Base-by-base conservation (phyloP, 805 yeast genomes). In the Blastobotrys muscicola region DNA sequence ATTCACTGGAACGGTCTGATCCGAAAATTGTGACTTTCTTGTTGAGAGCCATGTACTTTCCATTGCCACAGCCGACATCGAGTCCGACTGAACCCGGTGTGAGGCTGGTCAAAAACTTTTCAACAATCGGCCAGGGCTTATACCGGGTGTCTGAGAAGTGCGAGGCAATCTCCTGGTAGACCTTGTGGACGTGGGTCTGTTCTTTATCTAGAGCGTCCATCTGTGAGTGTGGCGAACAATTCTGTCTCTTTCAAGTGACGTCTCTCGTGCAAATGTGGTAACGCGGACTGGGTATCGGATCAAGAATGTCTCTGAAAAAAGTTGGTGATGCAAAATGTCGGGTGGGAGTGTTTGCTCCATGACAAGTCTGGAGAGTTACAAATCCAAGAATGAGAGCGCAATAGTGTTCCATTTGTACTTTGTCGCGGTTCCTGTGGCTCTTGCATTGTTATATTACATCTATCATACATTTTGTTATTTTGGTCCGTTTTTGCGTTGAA, bases 1-100 rank as follows among this genome's bases (percentile, higher is more conserved):
- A 54, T 41, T 61, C 59, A 3, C 45, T 43, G 1, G 65, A 62
- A 33, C 68, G 43, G 47, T 68, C 72, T 20, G 76, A 68, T 0
- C 96, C 97, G 12, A 90, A 60, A 26, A 89, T 71, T 55, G 61
- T 80, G 3, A 90, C 60, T 37, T 82, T 70, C 7, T 72, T 68
- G 60, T 90, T 89, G 9, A 87, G 73, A 1, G 73, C 74, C 34
- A 90, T 61, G 58, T 92, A 92, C 58, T 92, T 92, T 2, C 98
- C 98, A 60, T 92, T 92, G 2, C 98, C 98, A 61, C 97, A 90
- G 0, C 98, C 98, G 14, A 90, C 85, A 64, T 92, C 98, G 26
- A 87, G 69, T 1, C 98, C 98, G 0, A 90, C 49, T 1, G 80
- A 65, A 36, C 85, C 82, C 4, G 65, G 64, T 0, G 58, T 46